Evolutionary conservation across 495 filamentous ascomycete species (phyloP).

Genomic region (Penicillium lividum): DNA sequence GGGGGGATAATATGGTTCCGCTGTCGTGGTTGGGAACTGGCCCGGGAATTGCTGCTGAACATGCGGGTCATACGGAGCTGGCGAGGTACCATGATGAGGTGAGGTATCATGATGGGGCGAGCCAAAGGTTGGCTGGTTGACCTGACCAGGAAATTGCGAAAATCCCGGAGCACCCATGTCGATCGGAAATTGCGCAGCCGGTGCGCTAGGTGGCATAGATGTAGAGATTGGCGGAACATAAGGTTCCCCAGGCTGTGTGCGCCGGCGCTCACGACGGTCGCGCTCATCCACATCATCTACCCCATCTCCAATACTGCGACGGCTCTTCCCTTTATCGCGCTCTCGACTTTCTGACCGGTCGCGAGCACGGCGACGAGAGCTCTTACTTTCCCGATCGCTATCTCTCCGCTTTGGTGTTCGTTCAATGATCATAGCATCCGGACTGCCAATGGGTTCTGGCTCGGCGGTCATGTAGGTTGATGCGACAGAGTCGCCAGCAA

Average conservation of each 20-base stretch:
- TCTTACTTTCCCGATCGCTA: slow-evolving; percentile 36
- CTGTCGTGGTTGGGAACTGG: slow-evolving; percentile 47
- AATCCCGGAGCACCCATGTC: slow-evolving; percentile 45
- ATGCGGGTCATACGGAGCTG: slow-evolving; percentile 48
- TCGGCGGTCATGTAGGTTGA: slow-evolving; percentile 57
- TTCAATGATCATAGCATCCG: slow-evolving; percentile 34
- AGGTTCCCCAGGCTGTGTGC: slow-evolving; percentile 38
- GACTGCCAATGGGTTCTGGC: slow-evolving; percentile 32
- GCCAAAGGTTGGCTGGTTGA: slow-evolving; percentile 27
- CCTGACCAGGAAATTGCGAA: slow-evolving; percentile 48
- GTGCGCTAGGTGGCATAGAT: slow-evolving; percentile 24
- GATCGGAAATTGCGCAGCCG: slow-evolving; percentile 31
- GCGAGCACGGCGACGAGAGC: slow-evolving; percentile 33
- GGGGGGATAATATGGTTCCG: slow-evolving; percentile 55
- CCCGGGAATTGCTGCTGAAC: slow-evolving; percentile 61
- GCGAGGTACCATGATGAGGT: slow-evolving; percentile 31
- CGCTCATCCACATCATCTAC: slow-evolving; percentile 30
- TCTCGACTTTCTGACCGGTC: slow-evolving; percentile 36
- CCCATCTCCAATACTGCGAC: slow-evolving; percentile 26
- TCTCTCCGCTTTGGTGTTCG: slow-evolving; percentile 36
- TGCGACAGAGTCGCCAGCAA: slow-evolving; percentile 49
- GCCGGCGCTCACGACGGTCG: slow-evolving; percentile 32
- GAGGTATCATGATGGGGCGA: slow-evolving; percentile 21
- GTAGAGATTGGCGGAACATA: slow-evolving; percentile 30
- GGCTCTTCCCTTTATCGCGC: slow-evolving; percentile 33